A percentile compares a stretch with the other conserved stretches of the same genome.
phyloP scores from a whole-genome alignment of 306 rosid species.

The Datisca glomerata region DNA sequence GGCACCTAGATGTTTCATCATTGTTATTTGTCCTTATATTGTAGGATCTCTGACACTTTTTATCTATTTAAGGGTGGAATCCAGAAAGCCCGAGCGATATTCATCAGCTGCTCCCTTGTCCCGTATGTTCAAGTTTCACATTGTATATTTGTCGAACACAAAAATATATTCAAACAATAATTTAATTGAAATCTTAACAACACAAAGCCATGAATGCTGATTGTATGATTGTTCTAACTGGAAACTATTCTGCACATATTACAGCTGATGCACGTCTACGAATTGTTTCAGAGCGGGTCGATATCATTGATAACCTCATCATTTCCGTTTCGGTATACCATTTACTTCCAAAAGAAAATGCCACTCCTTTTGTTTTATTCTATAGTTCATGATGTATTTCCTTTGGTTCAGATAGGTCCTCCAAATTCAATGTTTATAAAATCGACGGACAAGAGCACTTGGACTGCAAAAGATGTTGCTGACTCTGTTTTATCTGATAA shows the following conservation, averaged over 20 bases:
- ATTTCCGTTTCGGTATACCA: constrained; percentile 93
- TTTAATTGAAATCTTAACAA: no score
- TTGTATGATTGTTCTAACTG: constrained; percentile 3
- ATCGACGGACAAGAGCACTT: constrained; percentile 63
- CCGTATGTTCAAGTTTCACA: constrained; percentile 46
- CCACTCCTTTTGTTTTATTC: constrained; percentile 7
- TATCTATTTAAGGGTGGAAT: constrained; percentile 75
- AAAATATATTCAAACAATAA: no score
- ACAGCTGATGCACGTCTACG: constrained; percentile 95
- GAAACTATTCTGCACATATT: constrained; percentile 13
- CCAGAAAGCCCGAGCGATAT: constrained; percentile 92
- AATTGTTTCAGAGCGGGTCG: constrained; percentile 90
- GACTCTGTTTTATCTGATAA: constrained; percentile 94
- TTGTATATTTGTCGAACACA: no score
- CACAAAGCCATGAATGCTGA: no score
- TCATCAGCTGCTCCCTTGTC: constrained; percentile 98
- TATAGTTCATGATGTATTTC: constrained; percentile 22
- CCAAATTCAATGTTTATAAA: constrained; percentile 64
- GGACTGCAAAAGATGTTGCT: constrained; percentile 88
- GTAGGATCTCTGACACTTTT: constrained; percentile 27
- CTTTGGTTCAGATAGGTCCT: constrained; percentile 80
- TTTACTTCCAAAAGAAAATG: constrained; percentile 18
- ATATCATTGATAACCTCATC: constrained; percentile 66
- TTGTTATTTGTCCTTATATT: constrained; percentile 10
- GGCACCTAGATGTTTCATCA: no score